Evolutionary conservation across 208 protist genomes (phyloP), one percentile per base, ranked within the genome.

Genomic region (Leishmania martiniquensis): DNA sequence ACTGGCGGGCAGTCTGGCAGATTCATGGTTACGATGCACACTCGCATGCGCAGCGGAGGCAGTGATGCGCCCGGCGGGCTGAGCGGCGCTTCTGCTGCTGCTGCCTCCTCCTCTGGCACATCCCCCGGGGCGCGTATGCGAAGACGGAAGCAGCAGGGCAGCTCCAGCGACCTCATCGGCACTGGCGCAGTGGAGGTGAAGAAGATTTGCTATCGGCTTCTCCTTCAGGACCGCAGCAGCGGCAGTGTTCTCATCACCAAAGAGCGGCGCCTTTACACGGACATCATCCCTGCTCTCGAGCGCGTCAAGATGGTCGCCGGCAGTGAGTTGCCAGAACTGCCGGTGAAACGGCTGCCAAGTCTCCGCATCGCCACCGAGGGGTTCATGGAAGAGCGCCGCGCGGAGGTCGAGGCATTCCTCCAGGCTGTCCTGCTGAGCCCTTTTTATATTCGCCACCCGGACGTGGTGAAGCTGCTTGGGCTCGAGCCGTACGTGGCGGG

Each of bases 321-420:
- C 20, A 72, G 34, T 4, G 75, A 42, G 32, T 51, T 87, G 15
- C 90, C 87, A 0, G 47, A 70, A 7, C 34, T 88, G 42, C 87
- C 90, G 13, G 39, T 51, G 22, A 84, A 76, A 65, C 77, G 87
- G 10, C 49, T 93, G 54, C 87, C 87, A 10, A 89, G 82, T 59
- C 45, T 85, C 44, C 81, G 90, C 57, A 82, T 91, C 37, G 90
- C 89, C 7, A 87, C 87, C 0, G 85, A 88, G 29, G 76, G 59
- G n/a, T 94, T 89, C 81, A 78, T 84, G 37, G 86, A 88, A 72
- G 86, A 90, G 77, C 86, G 87, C 3, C 86, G 86, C 9, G 62
- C 10, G 0, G 90, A 94, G 76, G 82, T 80, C 29, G 79, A 89
- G 77, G 44, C 32, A 29, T 85, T 91, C 45, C 34, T 90, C 0